Evolutionary conservation across 139 green algal species (phyloP).

Genomic region (Limnomonas spitsbergensis): DNA sequence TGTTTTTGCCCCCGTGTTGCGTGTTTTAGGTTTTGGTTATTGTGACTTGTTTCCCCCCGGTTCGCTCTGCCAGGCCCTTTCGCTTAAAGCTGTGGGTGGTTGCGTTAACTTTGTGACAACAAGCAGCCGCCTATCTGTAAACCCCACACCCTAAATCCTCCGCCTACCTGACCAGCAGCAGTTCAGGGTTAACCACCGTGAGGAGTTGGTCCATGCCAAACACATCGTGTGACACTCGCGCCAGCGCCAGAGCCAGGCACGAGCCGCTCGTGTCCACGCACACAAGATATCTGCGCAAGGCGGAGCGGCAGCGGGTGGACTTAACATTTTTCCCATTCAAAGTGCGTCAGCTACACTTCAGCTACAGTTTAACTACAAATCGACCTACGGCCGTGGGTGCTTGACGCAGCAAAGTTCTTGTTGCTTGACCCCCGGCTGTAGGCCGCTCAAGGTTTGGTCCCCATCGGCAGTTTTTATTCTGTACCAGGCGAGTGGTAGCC

Average conservation of each 20-base stretch:
- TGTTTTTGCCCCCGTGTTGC: no score
- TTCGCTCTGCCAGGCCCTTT: no score
- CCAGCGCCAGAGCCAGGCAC: conserved; percentile 20
- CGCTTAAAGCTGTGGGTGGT: no score
- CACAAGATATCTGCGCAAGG: no score
- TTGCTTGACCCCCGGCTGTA: not conserved
- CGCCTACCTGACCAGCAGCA: conserved; percentile 7
- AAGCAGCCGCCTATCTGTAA: not conserved
- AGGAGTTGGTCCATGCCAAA: conserved; percentile 27
- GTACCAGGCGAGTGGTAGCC: no score
- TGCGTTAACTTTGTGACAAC: no score
- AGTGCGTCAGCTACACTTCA: no score
- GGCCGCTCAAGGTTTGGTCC: no score
- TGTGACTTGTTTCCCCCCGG: no score
- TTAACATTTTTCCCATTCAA: not conserved
- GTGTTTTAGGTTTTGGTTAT: no score
- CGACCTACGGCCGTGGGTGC: not conserved
- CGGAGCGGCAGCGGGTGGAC: not conserved
- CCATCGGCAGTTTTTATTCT: no score
- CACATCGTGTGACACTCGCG: conserved; percentile 13
- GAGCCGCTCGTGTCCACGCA: conserved; percentile 20
- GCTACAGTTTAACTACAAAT: no score
- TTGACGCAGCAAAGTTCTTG: not conserved
- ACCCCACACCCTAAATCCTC: not conserved
- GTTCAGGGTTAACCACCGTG: conserved; percentile 17